Evolutionary conservation across 1,284 basidiomycete species (phyloP), one percentile per base, ranked within the genome.

Genomic region (Laetiporus sulphureus): DNA sequence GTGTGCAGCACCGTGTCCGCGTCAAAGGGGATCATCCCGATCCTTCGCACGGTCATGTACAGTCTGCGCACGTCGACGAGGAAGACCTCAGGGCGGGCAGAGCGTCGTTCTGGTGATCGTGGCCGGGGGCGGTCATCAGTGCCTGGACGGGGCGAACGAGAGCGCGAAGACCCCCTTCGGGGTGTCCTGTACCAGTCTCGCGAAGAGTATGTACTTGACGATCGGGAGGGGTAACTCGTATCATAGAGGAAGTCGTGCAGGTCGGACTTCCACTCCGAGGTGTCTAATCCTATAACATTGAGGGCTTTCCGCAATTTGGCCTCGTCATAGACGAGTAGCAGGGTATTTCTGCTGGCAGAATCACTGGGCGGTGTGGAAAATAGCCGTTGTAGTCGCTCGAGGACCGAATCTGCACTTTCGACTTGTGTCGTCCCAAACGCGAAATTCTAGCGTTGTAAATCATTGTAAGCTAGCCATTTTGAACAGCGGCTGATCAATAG

Each of bases 21-120:
- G 5, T 20, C 34, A 11, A 34, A 34, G 3, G 40, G 38, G 15
- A 43, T 42, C 36, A n/a, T n/a, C n/a, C n/a, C n/a, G n/a, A 53
- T 47, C 47, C 45, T 60, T 36, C 62, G 37, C 4, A 53, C 48
- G 16, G n/a, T n/a, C n/a, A 49, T 22, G 43, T 57, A 58, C 49
- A 64, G 45, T 10, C 46, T 31, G 18, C 49, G 53, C 7, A 65
- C 50, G 40, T 64, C 63, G 23, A 65, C 55, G n/a, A 65, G 33
- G 45, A 52, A 57, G 6, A 60, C 51, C 1, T 51, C 38, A 3
- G 47, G 36, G 4, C 41, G 42, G 2, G 19, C 13, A 6, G 33
- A 45, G 18, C 36, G 13, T 24, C 47, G 8, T 18, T 46, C 24
- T 7, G 53, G 51, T 7, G 51, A 48, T 2, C 49, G 54, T 4